These are phyloP conservation scores for Euclidium syriacum DNA, from an alignment of 345 rosid genomes.

Conservation along the genomic window DNA sequence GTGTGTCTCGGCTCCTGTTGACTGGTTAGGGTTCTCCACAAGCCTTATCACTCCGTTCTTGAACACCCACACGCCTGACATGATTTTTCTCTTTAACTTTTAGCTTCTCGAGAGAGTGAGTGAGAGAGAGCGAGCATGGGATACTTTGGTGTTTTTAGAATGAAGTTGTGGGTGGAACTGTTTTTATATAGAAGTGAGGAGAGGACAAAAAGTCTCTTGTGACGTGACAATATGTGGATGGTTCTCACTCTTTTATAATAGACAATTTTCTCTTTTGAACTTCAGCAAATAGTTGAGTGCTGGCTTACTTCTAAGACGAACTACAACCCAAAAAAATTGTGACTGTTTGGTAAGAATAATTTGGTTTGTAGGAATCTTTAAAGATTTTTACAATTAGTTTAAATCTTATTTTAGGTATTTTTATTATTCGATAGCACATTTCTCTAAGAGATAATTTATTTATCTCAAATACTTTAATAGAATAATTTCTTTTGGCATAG, in stretches of 20 bases:
- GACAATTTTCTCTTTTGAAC: too few relatives aligned
- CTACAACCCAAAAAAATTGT: too few relatives aligned
- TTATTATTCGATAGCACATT: neutral
- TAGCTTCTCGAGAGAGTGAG: too few relatives aligned
- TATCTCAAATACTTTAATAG: neutral
- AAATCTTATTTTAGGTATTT: neutral
- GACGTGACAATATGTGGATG: too few relatives aligned
- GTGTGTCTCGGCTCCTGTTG: conserved; percentile 16
- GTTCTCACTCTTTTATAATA: too few relatives aligned
- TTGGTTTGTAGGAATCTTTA: conserved; percentile 11
- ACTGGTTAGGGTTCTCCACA: conserved; percentile 48
- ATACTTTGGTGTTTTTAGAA: neutral
- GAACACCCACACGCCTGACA: conserved; percentile 81
- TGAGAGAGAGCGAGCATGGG: neutral
- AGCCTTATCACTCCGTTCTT: conserved; percentile 53
- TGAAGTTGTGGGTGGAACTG: conserved; percentile 8
- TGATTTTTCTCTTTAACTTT: conserved; percentile 23
- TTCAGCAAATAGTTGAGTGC: too few relatives aligned
- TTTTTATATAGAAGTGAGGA: conserved; percentile 16
- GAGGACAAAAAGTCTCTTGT: neutral
- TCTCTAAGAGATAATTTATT: neutral
- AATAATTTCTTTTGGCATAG: neutral
- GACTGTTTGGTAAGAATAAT: too few relatives aligned
- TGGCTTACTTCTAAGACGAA: too few relatives aligned
- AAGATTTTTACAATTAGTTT: neutral